A percentile compares a stretch with the other conserved stretches of the same genome.
phyloP scores from a whole-genome alignment of 2,329 filamentous ascomycete genomes.

The Chrysosporium queenslandicum region DNA sequence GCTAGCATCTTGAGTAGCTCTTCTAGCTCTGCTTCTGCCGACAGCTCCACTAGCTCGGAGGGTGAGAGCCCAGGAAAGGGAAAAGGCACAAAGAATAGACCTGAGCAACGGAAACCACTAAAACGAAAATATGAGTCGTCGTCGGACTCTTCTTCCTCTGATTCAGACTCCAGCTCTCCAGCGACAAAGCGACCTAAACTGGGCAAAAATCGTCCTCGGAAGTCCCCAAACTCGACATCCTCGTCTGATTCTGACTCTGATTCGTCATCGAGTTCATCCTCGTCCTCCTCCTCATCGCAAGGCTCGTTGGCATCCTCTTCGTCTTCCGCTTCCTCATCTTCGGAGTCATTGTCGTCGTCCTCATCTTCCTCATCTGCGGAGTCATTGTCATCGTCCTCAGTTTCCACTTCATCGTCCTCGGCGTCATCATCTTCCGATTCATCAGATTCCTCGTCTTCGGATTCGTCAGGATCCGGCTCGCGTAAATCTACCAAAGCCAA shows the following conservation, averaged over 20 bases:
- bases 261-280: neutral
- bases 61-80: conserved; percentile 38
- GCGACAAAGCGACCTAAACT: conserved; percentile 8
- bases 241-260: conserved; percentile 27
- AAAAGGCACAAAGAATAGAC: conserved; percentile 20
- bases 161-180: conserved; percentile 27
- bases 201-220: neutral
- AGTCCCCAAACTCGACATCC: neutral
- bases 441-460: conserved; percentile 29
- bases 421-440: conserved; percentile 35
- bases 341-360: conserved; percentile 9
- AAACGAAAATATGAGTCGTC: conserved; percentile 51
- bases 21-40: conserved; percentile 30
- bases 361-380: conserved; percentile 15
- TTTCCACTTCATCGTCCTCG: neutral
- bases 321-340: neutral
- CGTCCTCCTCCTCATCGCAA: too few species aligned
- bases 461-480: conserved; percentile 8
- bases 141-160: conserved; percentile 31
- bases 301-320: too few species aligned
- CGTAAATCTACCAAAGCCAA: conserved; percentile 18
- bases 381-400: conserved; percentile 17
- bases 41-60: conserved; percentile 34
- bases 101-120: conserved; percentile 20
- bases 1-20: conserved; percentile 10